Conservation (phyloP, 2,329 filamentous ascomycete species). For the Metarhizium robertsii region DNA sequence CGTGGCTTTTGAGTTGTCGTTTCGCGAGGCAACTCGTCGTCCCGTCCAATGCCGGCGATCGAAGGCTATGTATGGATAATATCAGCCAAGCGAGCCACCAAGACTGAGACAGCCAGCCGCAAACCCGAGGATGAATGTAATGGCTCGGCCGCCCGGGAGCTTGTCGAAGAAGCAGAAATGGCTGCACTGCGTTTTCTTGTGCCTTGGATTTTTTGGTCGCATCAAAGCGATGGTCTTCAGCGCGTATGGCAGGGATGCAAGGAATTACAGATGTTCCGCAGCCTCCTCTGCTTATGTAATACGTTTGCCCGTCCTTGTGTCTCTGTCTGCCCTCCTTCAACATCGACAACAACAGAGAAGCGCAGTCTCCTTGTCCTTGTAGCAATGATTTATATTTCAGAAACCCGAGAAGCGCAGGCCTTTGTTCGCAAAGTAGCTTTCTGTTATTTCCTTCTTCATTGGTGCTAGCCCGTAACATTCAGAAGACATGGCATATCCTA, state of each 20-base stretch:
- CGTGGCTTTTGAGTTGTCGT: slow-evolving; percentile 18
- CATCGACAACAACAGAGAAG: no score
- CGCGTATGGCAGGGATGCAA: slow-evolving; percentile 14
- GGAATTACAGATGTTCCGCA: slow-evolving; percentile 9
- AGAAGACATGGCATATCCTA: no score
- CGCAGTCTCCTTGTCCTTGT: no score
- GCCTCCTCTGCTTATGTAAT: slow-evolving; percentile 1
- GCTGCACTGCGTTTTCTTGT: slow-evolving; percentile 7
- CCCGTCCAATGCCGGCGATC: background rate
- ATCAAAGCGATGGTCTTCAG: slow-evolving; percentile 16
- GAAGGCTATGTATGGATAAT: background rate
- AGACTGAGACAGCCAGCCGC: background rate
- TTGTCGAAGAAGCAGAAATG: slow-evolving; percentile 7
- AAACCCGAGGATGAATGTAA: slow-evolving; percentile 1
- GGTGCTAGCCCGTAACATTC: no score
- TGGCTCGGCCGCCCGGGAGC: background rate
- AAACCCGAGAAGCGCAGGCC: no score
- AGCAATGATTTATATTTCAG: no score
- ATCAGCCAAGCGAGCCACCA: background rate
- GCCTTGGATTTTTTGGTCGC: slow-evolving; percentile 17
- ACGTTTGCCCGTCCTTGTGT: background rate
- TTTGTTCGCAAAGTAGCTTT: no score
- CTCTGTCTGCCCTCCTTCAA: no score
- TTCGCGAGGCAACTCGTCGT: background rate
- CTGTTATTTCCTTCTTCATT: no score